These are phyloP conservation scores for Auriscalpium vulgare DNA, from an alignment of 768 basidiomycete species.

Conservation along the genomic window DNA sequence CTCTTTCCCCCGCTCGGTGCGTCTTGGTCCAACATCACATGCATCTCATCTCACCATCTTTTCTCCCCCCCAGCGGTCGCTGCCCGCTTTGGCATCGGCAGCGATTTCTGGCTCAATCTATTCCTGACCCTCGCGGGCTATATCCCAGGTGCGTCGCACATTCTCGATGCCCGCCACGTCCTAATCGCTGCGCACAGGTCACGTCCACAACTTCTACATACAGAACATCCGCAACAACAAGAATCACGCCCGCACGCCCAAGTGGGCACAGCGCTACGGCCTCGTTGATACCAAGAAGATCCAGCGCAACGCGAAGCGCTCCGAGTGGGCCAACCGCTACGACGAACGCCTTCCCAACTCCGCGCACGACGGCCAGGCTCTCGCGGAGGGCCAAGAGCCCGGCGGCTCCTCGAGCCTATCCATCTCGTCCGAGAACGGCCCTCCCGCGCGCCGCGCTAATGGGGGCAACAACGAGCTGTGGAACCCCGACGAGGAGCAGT, in stretches of 20 bases:
- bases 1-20: slow-evolving; percentile 86
- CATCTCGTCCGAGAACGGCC: slow-evolving; percentile 20
- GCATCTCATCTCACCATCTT: slow-evolving; percentile 2
- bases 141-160: slow-evolving; percentile 55
- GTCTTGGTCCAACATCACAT: slow-evolving; percentile 15
- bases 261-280: slow-evolving; percentile 89
- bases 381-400: slow-evolving; percentile 73
- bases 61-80: slow-evolving; percentile 62
- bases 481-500: slow-evolving; percentile 69
- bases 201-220: slow-evolving; percentile 90
- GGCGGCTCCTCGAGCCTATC: slow-evolving; percentile 19
- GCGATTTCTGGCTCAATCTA: slow-evolving; percentile 87
- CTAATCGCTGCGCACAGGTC: slow-evolving; percentile 39
- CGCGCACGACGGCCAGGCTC: slow-evolving; percentile 57
- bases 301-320: slow-evolving; percentile 69
- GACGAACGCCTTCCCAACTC: slow-evolving; percentile 71
- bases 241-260: slow-evolving; percentile 85
- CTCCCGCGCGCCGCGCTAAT: slow-evolving; percentile 17
- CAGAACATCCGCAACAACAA: slow-evolving; percentile 98
- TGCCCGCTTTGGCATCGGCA: slow-evolving; percentile 84
- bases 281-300: slow-evolving; percentile 77
- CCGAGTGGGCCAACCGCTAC: slow-evolving; percentile 83
- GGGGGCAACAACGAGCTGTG: slow-evolving; percentile 53
- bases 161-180: slow-evolving; percentile 5
- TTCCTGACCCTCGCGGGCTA: slow-evolving; percentile 87